These are phyloP conservation scores for Themeda triandra DNA, from an alignment of 176 grass and related monocot genomes.

Conservation along the genomic window DNA sequence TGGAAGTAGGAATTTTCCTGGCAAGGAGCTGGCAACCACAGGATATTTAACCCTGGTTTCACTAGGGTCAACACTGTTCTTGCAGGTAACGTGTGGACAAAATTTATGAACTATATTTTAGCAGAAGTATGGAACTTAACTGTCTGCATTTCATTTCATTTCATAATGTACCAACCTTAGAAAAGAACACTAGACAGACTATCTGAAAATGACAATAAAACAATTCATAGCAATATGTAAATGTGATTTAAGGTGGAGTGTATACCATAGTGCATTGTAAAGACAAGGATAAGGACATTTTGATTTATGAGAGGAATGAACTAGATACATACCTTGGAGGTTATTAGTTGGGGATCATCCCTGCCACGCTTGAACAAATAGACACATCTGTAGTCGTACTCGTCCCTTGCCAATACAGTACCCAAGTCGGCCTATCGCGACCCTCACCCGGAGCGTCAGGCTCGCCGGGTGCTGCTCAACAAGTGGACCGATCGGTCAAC, in stretches of 20 bases:
- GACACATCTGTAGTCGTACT: constrained; percentile 6
- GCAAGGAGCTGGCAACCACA: too few relatives aligned
- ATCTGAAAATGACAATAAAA: background rate
- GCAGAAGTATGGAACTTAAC: background rate
- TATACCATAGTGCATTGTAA: background rate
- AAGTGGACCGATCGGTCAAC: too few relatives aligned
- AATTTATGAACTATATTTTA: background rate
- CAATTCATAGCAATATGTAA: background rate
- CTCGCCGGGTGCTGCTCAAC: too few relatives aligned
- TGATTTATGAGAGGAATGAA: background rate
- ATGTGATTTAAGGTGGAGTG: background rate
- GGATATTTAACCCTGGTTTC: background rate
- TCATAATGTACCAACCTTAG: background rate
- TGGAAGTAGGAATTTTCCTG: too few relatives aligned
- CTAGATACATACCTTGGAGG: background rate
- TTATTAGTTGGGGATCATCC: background rate
- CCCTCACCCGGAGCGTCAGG: too few relatives aligned
- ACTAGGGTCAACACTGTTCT: background rate
- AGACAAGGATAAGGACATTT: background rate
- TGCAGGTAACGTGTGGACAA: background rate
- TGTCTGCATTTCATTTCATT: background rate
- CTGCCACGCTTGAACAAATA: background rate
- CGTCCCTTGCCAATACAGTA: background rate
- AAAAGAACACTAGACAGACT: background rate
- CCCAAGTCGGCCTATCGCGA: too few relatives aligned